A percentile compares a stretch with the other conserved stretches of the same genome.
Conservation (phyloP, 371 early-diverging fungal species). For the Circinella minor region DNA sequence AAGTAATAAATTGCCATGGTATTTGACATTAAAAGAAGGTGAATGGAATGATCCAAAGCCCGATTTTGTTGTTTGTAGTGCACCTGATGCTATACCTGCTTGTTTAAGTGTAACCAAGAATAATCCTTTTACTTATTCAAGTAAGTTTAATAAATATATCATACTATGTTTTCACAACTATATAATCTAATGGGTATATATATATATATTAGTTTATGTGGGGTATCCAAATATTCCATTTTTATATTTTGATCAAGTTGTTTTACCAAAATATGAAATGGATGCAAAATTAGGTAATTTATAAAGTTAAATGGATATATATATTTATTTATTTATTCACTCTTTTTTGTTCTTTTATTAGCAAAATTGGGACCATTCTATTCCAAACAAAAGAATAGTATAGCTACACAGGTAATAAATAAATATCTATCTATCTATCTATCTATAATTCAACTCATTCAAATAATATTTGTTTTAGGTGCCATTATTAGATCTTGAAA, state of each 20-base stretch:
- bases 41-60: constrained; percentile 22
- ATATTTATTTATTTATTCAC: too few relatives aligned
- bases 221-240: constrained; percentile 52
- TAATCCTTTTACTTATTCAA: neutral
- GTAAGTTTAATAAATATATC: neutral
- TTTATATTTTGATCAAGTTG: constrained; percentile 49
- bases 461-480: too few relatives aligned
- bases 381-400: constrained; percentile 48
- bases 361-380: constrained; percentile 44
- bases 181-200: neutral
- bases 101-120: constrained; percentile 25
- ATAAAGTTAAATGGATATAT: too few relatives aligned
- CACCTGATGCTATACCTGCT: constrained; percentile 41
- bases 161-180: too few relatives aligned
- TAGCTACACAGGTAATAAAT: constrained; percentile 25
- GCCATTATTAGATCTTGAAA: constrained; percentile 27
- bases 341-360: constrained; percentile 2
- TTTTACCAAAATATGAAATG: constrained; percentile 49
- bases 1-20: constrained; percentile 34
- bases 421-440: too few relatives aligned
- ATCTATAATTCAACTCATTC: too few relatives aligned
- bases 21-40: constrained; percentile 17
- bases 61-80: constrained; percentile 42
- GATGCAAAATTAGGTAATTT: constrained; percentile 43
- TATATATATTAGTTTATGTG: constrained; percentile 32